These are phyloP conservation scores for Thelephora aurantiotincta DNA, from an alignment of 768 basidiomycete genomes.

Conservation along the genomic window DNA sequence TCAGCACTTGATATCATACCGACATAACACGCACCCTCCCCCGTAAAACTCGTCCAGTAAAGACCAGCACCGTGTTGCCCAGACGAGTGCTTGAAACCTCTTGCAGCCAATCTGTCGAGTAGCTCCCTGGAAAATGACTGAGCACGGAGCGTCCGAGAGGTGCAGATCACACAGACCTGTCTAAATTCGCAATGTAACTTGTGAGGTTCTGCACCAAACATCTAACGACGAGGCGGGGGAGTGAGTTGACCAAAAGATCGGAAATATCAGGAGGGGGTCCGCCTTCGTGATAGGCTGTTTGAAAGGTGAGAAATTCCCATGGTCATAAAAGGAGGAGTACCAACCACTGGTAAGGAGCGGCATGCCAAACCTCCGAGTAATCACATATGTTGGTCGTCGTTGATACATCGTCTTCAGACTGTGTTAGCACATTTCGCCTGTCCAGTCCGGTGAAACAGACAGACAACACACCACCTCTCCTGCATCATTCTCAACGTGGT, in stretches of 20 bases:
- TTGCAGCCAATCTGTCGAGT: constrained; percentile 21
- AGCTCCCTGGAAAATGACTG: constrained; percentile 16
- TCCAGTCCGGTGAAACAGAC: neutral
- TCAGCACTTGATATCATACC: constrained; percentile 13
- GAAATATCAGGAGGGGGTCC: constrained; percentile 35
- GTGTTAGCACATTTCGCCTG: neutral
- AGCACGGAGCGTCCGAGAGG: neutral
- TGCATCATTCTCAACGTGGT: too few relatives aligned
- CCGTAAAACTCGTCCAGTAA: constrained; percentile 16
- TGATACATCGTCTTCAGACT: constrained; percentile 36
- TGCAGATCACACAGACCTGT: neutral
- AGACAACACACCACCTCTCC: neutral
- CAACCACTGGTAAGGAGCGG: constrained; percentile 5
- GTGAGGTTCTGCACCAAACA: neutral
- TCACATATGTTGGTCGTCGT: constrained; percentile 34
- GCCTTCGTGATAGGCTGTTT: constrained; percentile 29
- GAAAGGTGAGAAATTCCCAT: neutral
- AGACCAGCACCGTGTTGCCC: constrained; percentile 25
- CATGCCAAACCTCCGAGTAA: constrained; percentile 24
- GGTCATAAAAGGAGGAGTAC: too few relatives aligned
- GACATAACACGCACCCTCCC: constrained; percentile 25
- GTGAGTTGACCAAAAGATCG: constrained; percentile 35
- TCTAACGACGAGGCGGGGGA: neutral
- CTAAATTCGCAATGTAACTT: neutral
- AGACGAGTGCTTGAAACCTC: constrained; percentile 23